Base-by-base conservation (phyloP, 345 rosid genomes). In the Geranium brycei region DNA sequence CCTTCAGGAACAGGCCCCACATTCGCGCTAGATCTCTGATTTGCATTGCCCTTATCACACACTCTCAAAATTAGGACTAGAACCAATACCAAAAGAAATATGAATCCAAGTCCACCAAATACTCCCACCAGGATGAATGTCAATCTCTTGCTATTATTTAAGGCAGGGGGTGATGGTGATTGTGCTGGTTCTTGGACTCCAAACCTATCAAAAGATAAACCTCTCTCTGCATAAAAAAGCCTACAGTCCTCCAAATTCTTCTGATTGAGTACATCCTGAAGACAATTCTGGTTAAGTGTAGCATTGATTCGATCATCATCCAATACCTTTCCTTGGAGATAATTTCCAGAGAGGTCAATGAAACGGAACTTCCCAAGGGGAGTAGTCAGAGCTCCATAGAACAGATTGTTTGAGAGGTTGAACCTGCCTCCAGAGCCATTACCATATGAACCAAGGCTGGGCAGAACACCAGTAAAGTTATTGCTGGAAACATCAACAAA, bases 321-420 rank as follows among this genome's bases (percentile, higher is more conserved):
- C 7, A 78, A 80, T 63, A 82, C 79, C 58, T 58, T 64, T 53
- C 99, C 99, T 81, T 88, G 77, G 31, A 93, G 82, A 64, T 87
- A 93, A 81, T 93, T 93, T 57, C 76, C 78, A 4, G 97, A 83
- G 65, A 92, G 69, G 75, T 92, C 97, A 61, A 77, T 62, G 12
- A 62, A 72, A 59, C 66, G 62, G 62, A 83, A 86, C 65, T 77
- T 72, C 71, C 70, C 65, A 38, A 84, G 65, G 32, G 75, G 41
- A 59, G 78, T 72, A 51, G 71, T 69, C 73, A 92, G 77, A 67
- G 59, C 64, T 41, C 97, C 95, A 70, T 86, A 87, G 14, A 92
- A 73, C 78, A 73, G 71, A 78, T 92, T 92, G 69, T 78, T 69
- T 2, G 99, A 92, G 53, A 90, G 61, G 75, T 92, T 83, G 62